A percentile compares a stretch with the other conserved stretches of the same genome.
phyloP scores from a whole-genome alignment of 176 grass and related monocot genomes.

The Lolium perenne region DNA sequence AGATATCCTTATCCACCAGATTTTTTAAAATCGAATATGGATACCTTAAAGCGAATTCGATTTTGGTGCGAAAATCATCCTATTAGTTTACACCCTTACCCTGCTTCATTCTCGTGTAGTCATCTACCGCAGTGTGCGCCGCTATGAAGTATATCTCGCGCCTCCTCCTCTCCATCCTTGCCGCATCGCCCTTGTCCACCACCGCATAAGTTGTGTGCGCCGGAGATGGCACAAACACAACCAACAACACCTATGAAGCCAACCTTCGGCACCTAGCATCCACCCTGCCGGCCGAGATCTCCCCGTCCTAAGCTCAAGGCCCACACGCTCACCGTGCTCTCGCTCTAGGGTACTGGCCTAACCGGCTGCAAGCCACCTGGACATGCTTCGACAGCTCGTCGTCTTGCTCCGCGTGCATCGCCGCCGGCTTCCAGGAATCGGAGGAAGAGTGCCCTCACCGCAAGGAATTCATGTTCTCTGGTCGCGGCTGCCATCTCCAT shows the following conservation, averaged over 20 bases:
- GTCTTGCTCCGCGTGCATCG: slow-evolving; percentile 34
- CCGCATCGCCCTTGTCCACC: background rate
- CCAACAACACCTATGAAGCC: background rate
- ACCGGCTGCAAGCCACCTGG: background rate
- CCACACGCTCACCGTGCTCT: background rate
- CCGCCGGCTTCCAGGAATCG: slow-evolving; percentile 13
- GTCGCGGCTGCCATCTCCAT: background rate
- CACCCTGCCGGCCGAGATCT: background rate
- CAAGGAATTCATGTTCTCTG: background rate
- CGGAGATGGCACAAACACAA: background rate
- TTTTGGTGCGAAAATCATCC: too few relatives aligned
- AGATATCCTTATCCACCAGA: too few relatives aligned
- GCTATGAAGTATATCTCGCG: background rate
- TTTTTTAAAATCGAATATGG: too few relatives aligned
- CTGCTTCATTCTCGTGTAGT: background rate
- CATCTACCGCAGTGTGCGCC: background rate
- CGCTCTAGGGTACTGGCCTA: slow-evolving; percentile 25
- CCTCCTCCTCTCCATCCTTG: background rate
- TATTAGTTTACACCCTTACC: too few relatives aligned
- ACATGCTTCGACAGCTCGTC: background rate
- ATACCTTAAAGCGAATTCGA: too few relatives aligned
- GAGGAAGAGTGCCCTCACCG: background rate
- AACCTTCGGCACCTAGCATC: slow-evolving; percentile 15
- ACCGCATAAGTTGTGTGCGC: background rate
- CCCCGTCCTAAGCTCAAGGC: background rate